Conservation (phyloP, 2,329 filamentous ascomycete species). For the Aspergillus costaricaensis region DNA sequence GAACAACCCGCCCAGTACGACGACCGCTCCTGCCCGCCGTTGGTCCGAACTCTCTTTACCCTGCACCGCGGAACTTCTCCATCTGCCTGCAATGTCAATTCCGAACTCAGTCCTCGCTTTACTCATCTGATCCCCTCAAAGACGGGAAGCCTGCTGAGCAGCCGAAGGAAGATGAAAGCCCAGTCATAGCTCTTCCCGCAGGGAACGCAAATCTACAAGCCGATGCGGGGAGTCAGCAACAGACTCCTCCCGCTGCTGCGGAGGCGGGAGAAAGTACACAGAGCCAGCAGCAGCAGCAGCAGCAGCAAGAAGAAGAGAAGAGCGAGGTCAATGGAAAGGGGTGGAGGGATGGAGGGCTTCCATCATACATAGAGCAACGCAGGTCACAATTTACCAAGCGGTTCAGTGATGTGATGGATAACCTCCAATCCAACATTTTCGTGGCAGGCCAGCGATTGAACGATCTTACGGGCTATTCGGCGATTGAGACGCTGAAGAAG, state of each 20-base stretch:
- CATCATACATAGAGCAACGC: slow-evolving; percentile 45
- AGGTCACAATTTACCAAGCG: slow-evolving; percentile 61
- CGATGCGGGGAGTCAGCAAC: slow-evolving; percentile 24
- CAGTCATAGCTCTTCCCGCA: slow-evolving; percentile 29
- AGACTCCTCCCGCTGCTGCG: slow-evolving; percentile 14
- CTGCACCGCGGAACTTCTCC: slow-evolving; percentile 35
- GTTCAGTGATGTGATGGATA: slow-evolving; percentile 79
- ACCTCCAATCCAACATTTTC: slow-evolving; percentile 80
- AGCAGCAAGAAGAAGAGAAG: slow-evolving; percentile 11
- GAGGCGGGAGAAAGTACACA: slow-evolving; percentile 20
- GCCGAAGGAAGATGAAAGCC: slow-evolving; percentile 11
- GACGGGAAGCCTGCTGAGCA: slow-evolving; percentile 15
- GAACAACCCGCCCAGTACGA: slow-evolving; percentile 24
- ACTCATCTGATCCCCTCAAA: slow-evolving; percentile 20
- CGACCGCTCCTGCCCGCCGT: slow-evolving; percentile 25
- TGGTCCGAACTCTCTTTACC: slow-evolving; percentile 24
- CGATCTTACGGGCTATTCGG: slow-evolving; percentile 89
- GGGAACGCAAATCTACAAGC: slow-evolving; percentile 19
- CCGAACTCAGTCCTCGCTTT: slow-evolving; percentile 31
- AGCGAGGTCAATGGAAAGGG: slow-evolving; percentile 1
- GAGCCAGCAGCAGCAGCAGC: slow-evolving; percentile 1
- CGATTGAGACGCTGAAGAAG: slow-evolving; percentile 81
- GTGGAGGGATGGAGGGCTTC: slow-evolving; percentile 27
- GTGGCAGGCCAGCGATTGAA: slow-evolving; percentile 86
- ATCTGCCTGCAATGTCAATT: slow-evolving; percentile 48